Evolutionary conservation across 164 flowering plant species (phyloP), one percentile per base, ranked within the genome.

Genomic region (Vitis rotundifolia): DNA sequence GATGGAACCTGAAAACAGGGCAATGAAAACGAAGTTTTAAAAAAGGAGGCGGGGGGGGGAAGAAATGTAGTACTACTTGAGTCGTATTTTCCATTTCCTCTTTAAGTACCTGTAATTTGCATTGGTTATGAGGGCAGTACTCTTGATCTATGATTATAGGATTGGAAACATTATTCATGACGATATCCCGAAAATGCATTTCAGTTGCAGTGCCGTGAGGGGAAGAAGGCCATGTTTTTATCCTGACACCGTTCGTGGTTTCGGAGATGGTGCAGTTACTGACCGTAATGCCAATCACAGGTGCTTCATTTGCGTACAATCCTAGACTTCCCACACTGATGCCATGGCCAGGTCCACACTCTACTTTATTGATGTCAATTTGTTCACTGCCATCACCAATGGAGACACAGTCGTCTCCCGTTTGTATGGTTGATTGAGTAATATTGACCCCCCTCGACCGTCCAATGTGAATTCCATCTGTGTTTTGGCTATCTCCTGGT

Each of bases 351-450:
- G 89, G 91, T n/a, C 88, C 88, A 49, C 91, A 86, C 0, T 52
- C 73, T 0, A 86, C 85, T 0, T 26, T 37, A 0, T 9, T 6
- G 16, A 86, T 26, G 11, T 1, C 8, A 0, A 84, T 55, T 1
- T 76, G 31, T 31, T 49, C 18, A 59, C 70, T 69, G 0, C 87
- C 93, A n/a, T 78, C 84, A 2, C 86, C 91, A 0, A 87, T 13
- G 11, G 93, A 89, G 58, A 89, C 64, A 56, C 93, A 89, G 54
- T 89, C 93, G 49, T 87, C 93, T 1, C 93, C 91, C 0, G 91
- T 89, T 15, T 19, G 54, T 4, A 89, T 85, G 16, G 7, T n/a
- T 0, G 80, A 5, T 8, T 77, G 53, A 0, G 49, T 63, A 26
- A 89, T 78, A 12, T 62, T 72, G 48, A 86, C 28, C 0, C 74